phyloP scores from a whole-genome alignment of 345 rosid species.

The Pelargonium nanum region DNA sequence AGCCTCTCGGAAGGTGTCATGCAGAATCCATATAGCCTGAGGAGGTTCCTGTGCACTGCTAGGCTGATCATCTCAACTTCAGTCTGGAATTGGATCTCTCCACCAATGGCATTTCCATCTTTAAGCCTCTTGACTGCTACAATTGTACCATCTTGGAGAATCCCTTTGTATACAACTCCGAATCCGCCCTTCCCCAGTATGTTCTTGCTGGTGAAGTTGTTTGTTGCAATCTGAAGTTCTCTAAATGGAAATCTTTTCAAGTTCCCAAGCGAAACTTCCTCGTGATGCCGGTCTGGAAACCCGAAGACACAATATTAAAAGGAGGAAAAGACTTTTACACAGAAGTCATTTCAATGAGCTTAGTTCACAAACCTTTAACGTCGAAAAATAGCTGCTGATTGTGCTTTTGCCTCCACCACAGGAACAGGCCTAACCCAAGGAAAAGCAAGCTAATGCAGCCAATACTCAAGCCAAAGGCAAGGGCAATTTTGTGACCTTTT shows the following conservation, averaged over 20 bases:
- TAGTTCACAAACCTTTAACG: conserved; percentile 52
- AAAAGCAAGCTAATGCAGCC: conserved; percentile 51
- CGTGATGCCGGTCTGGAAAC: conserved; percentile 43
- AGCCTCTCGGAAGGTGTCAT: conserved; percentile 78
- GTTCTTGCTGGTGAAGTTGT: conserved; percentile 79
- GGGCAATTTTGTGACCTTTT: conserved; percentile 57
- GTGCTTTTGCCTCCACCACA: conserved; percentile 82
- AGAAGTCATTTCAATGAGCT: not conserved
- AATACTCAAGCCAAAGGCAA: conserved; percentile 65
- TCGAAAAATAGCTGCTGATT: conserved; percentile 58
- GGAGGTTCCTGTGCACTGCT: conserved; percentile 91
- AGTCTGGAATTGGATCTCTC: conserved; percentile 20
- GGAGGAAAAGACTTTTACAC: not conserved
- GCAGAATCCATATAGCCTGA: conserved; percentile 77
- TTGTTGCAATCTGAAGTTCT: conserved; percentile 74
- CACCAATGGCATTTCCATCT: conserved; percentile 36
- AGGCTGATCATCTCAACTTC: conserved; percentile 98
- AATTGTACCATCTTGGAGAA: conserved; percentile 63
- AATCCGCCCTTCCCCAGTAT: conserved; percentile 93
- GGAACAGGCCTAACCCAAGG: conserved; percentile 53
- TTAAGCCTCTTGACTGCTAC: conserved; percentile 93
- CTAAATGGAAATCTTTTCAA: conserved; percentile 79
- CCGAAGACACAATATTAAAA: not conserved
- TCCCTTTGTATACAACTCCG: conserved; percentile 86
- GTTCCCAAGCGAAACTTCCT: conserved; percentile 83